phyloP scores from a whole-genome alignment of 2,329 filamentous ascomycete species.

The Aureobasidium namibiae region DNA sequence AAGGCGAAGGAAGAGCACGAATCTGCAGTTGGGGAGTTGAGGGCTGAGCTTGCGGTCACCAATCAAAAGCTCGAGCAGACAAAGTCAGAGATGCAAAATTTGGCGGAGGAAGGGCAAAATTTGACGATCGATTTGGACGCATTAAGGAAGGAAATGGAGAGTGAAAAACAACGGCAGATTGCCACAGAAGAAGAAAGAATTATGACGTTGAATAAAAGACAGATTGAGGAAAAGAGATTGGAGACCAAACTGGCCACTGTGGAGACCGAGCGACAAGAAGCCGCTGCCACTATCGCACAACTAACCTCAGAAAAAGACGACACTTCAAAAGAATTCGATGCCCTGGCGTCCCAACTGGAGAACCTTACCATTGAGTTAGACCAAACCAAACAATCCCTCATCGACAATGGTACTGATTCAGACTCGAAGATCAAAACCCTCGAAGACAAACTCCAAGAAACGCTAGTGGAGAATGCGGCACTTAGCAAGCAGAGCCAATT shows the following conservation, averaged over 20 bases:
- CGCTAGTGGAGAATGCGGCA: slow-evolving; percentile 13
- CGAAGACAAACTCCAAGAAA: slow-evolving; percentile 3
- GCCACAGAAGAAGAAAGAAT: slow-evolving; percentile 4
- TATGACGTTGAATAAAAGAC: slow-evolving; percentile 2
- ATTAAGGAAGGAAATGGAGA: slow-evolving; percentile 6
- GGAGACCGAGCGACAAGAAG: slow-evolving; percentile 12
- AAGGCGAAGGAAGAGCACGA: slow-evolving; percentile 4
- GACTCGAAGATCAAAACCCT: slow-evolving; percentile 7
- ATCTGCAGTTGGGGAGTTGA: background rate
- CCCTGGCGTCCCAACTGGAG: slow-evolving; percentile 4
- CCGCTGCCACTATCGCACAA: background rate
- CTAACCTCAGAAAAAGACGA: slow-evolving; percentile 13
- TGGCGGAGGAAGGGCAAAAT: background rate
- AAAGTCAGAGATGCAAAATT: background rate
- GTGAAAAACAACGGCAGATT: background rate
- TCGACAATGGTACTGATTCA: slow-evolving; percentile 11
- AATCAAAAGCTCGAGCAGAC: slow-evolving; percentile 7
- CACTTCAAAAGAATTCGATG: slow-evolving; percentile 11
- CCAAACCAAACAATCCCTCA: slow-evolving; percentile 9
- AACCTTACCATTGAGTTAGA: slow-evolving; percentile 14
- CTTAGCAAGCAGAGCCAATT: background rate
- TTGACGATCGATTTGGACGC: slow-evolving; percentile 7
- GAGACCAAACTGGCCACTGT: background rate
- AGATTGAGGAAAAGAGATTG: slow-evolving; percentile 3
- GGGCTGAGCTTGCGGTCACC: slow-evolving; percentile 4